Base-by-base conservation (phyloP, 2,329 filamentous ascomycete species). In the Fusarium sp. region DNA sequence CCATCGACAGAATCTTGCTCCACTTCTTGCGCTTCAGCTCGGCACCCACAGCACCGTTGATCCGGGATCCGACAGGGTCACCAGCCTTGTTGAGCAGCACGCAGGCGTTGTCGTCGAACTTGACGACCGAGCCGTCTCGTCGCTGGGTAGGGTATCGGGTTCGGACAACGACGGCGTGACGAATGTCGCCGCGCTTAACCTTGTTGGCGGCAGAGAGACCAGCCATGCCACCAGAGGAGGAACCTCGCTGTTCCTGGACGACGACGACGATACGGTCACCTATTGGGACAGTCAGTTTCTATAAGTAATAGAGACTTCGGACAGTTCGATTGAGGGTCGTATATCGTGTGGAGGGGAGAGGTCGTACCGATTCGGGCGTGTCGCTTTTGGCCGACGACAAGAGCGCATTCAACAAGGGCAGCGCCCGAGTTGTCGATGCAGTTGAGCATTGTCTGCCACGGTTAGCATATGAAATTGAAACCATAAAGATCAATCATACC, bases 361-460 rank as follows among this genome's bases (percentile, higher is more conserved):
- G 42, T 76, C 89, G 79, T 89, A 98, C 95, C 97, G 81, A 99
- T 95, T 81, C 92, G 93, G 69, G 96, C 97, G 80, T 92, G 91
- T 77, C 91, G 88, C 87, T 98, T 97, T 87, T 96, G 97, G 81
- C 94, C 94, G 80, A 99, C 88, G 73, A 98, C 93, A 82, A 96
- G 93, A 83, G 93, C 94, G 86, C 97, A 99, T 87, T 99, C 97
- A 86, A 98, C 97, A 77, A 99, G 89, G 79, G 97, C 95, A 78
- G 97, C 97, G 82, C 97, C 97, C 76, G 97, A 98, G 88, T 98
- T 99, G 92, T 99, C 97, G 91, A 99, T 98, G 92, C 97, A 98
- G 86, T 97, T 98, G 80, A 99, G 91, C 91, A 99, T 95, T 82
- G 95, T 94, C 97, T 98, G 78, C 0, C 9, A 35, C 11, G 0